These are phyloP conservation scores for Echinosophora koreensis DNA, from an alignment of 306 rosid species.

Conservation along the genomic window DNA sequence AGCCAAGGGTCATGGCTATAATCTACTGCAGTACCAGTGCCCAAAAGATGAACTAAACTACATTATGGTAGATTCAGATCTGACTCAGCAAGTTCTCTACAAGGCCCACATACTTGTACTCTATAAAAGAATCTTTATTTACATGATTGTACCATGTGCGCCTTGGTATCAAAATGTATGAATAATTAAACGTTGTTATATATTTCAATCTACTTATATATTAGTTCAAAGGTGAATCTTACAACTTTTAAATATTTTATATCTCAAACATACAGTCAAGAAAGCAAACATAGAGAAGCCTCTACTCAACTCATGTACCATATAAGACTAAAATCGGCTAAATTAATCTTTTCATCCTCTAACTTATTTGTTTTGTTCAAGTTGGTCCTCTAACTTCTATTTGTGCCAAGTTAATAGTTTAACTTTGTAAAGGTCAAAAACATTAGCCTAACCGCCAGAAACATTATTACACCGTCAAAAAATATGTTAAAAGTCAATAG, in stretches of 20 bases:
- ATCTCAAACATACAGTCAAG: neutral
- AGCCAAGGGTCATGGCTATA: neutral
- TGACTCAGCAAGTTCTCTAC: constrained; percentile 4
- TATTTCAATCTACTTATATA: constrained; percentile 12
- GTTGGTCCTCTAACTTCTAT: no score
- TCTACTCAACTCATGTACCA: constrained; percentile 11
- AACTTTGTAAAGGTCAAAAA: no score
- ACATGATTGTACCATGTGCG: neutral
- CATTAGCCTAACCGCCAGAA: no score
- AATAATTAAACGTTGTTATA: neutral
- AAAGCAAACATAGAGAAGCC: constrained; percentile 14
- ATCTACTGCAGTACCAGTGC: neutral
- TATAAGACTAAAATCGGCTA: neutral
- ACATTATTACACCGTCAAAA: no score
- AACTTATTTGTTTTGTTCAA: no score
- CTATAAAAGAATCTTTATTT: neutral
- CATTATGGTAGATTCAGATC: neutral
- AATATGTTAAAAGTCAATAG: no score
- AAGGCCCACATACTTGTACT: neutral
- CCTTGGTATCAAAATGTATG: neutral
- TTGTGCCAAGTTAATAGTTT: no score
- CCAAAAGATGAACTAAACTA: constrained; percentile 1
- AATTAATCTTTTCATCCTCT: no score
- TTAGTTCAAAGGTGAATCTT: constrained; percentile 18
- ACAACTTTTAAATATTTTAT: constrained; percentile 15